Conservation (phyloP, 2,329 filamentous ascomycete genomes). For the Trichoderma atrobrunneum region DNA sequence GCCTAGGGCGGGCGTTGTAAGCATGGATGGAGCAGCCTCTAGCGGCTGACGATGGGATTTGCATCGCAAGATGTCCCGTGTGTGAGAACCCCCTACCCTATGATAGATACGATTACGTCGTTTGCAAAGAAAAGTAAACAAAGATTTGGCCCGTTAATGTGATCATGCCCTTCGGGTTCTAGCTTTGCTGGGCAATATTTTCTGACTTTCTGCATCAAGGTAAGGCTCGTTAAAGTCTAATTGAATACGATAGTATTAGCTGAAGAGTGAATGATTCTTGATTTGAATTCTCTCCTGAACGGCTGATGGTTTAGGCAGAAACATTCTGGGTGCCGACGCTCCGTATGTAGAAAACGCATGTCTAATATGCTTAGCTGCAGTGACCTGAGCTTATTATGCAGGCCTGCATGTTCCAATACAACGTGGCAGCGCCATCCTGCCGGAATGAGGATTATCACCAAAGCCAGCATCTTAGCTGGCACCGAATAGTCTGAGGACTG, state of each 20-base stretch:
- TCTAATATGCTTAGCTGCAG: not conserved
- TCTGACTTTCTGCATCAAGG: not conserved
- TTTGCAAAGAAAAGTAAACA: not conserved
- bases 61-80: not conserved
- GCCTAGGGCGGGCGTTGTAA: not conserved
- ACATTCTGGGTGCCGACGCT: not conserved
- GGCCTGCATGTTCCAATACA: not conserved
- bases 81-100: not conserved
- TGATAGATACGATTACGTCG: not conserved
- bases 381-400: not conserved
- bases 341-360: not conserved
- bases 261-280: not conserved
- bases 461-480: not conserved
- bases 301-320: not conserved
- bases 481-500: not conserved
- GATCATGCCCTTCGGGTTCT: not conserved
- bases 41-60: not conserved
- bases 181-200: not conserved
- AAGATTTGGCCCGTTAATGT: not conserved
- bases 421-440: not conserved
- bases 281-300: not conserved
- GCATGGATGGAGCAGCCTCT: not conserved
- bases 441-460: not conserved
- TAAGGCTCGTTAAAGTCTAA: not conserved
- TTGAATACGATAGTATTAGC: not conserved